Conservation (phyloP, 2,329 filamentous ascomycete species). For the Alternaria burnsii region DNA sequence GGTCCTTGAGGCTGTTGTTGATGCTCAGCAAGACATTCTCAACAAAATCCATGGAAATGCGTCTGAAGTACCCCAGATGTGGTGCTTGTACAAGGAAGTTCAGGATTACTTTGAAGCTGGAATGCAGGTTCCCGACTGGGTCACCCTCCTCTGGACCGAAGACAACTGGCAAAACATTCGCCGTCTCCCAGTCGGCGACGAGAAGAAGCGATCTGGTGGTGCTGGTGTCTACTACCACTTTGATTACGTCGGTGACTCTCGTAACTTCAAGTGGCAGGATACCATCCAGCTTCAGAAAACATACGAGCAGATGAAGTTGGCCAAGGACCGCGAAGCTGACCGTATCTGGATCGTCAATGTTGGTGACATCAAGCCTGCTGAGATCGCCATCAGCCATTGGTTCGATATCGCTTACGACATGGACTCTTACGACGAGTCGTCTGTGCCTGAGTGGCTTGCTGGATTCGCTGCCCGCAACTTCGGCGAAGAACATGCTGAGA, state of each 20-base stretch:
- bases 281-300: constrained; percentile 72
- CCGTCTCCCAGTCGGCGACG: constrained; percentile 67
- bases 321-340: constrained; percentile 66
- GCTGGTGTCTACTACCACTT: constrained; percentile 74
- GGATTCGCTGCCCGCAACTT: constrained; percentile 68
- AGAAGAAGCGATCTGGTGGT: constrained; percentile 67
- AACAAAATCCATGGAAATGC: constrained; percentile 62
- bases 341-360: constrained; percentile 74
- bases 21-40: constrained; percentile 67
- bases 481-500: constrained; percentile 56
- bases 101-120: constrained; percentile 73
- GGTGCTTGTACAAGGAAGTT: constrained; percentile 79
- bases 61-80: constrained; percentile 70
- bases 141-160: constrained; percentile 74
- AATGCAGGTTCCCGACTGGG: constrained; percentile 69
- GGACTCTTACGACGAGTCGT: constrained; percentile 64
- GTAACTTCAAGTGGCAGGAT: constrained; percentile 69
- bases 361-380: constrained; percentile 71
- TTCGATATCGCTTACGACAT: constrained; percentile 74
- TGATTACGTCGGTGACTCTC: constrained; percentile 69
- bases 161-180: constrained; percentile 75
- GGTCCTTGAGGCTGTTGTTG: constrained; percentile 68
- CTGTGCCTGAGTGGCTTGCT: constrained; percentile 64
- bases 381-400: constrained; percentile 73
- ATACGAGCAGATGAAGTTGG: constrained; percentile 71